phyloP scores from a whole-genome alignment of 805 yeast species.

The Saccharomycopsis malanga region DNA sequence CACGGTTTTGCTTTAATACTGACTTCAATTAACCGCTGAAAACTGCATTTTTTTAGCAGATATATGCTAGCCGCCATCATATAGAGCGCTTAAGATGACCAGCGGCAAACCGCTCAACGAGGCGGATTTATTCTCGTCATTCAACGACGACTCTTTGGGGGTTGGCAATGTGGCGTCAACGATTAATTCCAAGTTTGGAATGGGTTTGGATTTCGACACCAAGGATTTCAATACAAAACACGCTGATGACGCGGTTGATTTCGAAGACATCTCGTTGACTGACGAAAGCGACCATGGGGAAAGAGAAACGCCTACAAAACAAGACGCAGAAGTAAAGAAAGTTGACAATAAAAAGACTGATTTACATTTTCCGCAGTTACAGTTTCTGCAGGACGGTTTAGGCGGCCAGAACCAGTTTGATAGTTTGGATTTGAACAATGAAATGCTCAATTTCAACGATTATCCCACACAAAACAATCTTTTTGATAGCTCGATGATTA shows the following conservation, averaged over 20 bases:
- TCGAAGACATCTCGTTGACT: constrained; percentile 48
- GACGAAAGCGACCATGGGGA: constrained; percentile 23
- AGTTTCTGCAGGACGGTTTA: too few relatives aligned
- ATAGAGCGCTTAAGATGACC: too few relatives aligned
- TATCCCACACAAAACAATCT: too few relatives aligned
- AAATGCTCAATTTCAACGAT: too few relatives aligned
- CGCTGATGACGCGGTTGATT: constrained; percentile 89
- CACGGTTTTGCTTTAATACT: too few relatives aligned
- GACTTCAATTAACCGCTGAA: too few relatives aligned
- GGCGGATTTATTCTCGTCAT: constrained; percentile 8
- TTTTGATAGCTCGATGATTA: too few relatives aligned
- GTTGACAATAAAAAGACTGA: constrained; percentile 20
- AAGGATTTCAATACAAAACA: constrained; percentile 42
- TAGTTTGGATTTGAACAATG: too few relatives aligned
- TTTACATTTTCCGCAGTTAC: too few relatives aligned
- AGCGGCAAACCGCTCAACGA: constrained; percentile 2
- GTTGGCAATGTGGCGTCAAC: constrained; percentile 18
- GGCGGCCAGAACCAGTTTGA: too few relatives aligned
- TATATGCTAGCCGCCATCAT: too few relatives aligned
- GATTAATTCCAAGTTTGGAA: constrained; percentile 16
- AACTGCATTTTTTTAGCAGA: too few relatives aligned
- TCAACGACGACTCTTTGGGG: constrained; percentile 1
- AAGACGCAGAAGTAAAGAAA: constrained; percentile 4
- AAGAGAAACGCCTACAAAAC: background rate
- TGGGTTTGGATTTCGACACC: constrained; percentile 17